Conservation (phyloP, 2,329 filamentous ascomycete species). For the Talaromyces sp. region DNA sequence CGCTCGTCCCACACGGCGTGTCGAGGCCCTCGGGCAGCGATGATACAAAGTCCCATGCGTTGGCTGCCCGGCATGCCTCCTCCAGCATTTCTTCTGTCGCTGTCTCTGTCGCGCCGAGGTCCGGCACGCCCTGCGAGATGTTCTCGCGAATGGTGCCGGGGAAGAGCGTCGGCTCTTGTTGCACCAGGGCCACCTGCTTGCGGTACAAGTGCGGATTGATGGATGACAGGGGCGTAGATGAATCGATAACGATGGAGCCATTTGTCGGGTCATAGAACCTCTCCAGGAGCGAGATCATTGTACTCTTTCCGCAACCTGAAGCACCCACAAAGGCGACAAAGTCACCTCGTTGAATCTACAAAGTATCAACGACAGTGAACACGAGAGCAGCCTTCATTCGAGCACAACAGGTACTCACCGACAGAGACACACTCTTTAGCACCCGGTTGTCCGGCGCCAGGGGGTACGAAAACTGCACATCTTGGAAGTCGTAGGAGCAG, state of each 20-base stretch:
- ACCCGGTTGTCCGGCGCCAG: too few species aligned
- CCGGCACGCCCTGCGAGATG: constrained; percentile 75
- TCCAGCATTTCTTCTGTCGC: constrained; percentile 59
- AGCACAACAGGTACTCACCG: constrained; percentile 64
- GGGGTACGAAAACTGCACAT: too few species aligned
- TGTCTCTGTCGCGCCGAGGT: constrained; percentile 40
- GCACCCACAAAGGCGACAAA: constrained; percentile 84
- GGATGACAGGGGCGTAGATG: constrained; percentile 33
- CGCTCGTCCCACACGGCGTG: constrained; percentile 66
- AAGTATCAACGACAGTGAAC: constrained; percentile 68
- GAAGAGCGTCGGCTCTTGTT: constrained; percentile 88
- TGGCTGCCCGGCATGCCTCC: constrained; percentile 72
- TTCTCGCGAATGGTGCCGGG: constrained; percentile 83
- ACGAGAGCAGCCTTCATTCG: constrained; percentile 84
- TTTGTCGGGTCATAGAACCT: constrained; percentile 90
- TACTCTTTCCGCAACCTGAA: constrained; percentile 91
- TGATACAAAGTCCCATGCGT: constrained; percentile 87
- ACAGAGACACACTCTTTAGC: too few species aligned
- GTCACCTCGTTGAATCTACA: constrained; percentile 80
- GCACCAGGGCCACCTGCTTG: constrained; percentile 86
- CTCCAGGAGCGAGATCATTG: constrained; percentile 86
- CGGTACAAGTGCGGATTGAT: constrained; percentile 63
- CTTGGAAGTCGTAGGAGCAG: too few species aligned
- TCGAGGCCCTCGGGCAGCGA: constrained; percentile 53
- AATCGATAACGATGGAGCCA: constrained; percentile 67